Evolutionary conservation across 1,139 yeast genomes (phyloP).

Genomic region (Groenewaldozyma auringiensis): DNA sequence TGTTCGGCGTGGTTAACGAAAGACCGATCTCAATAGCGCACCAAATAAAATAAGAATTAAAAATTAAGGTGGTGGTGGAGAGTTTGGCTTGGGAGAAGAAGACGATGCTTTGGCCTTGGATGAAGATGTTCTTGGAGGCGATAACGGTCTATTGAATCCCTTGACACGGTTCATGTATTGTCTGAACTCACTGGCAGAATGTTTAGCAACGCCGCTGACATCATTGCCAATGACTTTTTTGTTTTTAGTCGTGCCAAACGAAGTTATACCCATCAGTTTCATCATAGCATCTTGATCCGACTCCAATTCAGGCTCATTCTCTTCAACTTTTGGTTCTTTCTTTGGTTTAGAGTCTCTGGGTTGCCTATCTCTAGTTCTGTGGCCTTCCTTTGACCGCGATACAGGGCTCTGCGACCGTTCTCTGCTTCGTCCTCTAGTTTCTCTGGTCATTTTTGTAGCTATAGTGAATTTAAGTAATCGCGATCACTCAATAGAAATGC

Average conservation of each 20-base stretch:
- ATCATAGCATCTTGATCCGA: conserved; percentile 26
- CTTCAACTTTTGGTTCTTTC: neutral
- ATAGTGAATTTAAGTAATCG: neutral
- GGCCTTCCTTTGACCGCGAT: neutral
- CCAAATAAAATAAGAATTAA: too few species aligned
- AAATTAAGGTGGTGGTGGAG: too few species aligned
- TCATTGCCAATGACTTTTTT: conserved; percentile 42
- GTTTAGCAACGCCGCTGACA: conserved; percentile 40
- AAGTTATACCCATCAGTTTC: conserved; percentile 57
- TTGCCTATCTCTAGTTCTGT: neutral
- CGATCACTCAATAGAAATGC: too few species aligned
- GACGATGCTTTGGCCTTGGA: too few species aligned
- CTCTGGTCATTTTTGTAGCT: neutral
- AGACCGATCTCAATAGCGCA: too few species aligned
- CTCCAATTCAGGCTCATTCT: neutral
- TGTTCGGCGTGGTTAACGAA: too few species aligned
- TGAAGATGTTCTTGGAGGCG: conserved; percentile 33
- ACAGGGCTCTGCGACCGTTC: neutral
- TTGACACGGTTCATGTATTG: conserved; percentile 61
- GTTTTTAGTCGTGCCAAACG: conserved; percentile 54
- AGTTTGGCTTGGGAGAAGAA: too few species aligned
- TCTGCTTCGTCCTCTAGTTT: neutral
- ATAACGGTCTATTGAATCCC: conserved; percentile 55
- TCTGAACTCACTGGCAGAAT: conserved; percentile 44
- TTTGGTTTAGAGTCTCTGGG: neutral